Evolutionary conservation across 345 rosid genomes (phyloP), one percentile per base, ranked within the genome.

Genomic region (Aegle marmelos): DNA sequence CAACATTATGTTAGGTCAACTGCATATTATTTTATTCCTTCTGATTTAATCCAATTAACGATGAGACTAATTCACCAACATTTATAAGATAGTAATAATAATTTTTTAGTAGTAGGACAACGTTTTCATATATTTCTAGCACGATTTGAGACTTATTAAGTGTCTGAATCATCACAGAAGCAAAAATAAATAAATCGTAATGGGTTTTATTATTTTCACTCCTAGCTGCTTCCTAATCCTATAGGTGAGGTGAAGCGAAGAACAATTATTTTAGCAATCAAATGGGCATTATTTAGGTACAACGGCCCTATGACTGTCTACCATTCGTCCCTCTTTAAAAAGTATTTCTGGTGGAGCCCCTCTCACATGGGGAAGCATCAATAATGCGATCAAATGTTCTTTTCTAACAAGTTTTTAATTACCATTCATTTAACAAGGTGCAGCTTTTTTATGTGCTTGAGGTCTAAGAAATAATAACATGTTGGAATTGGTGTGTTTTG

Each of bases 281-380:
- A 71, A 41, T 14, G 79, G 65, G 63, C 50, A 57, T 80, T 82
- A 48, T 80, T 82, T 83, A 84, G 89, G 89, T 84, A 74, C 83
- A 84, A 70, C 76, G 78, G 80, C 84, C 73, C 7, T 16, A 73
- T 82, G 84, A 84, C 86, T 33, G 25, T 70, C 79, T 60, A 80
- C 86, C 84, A 65, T 41, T 74, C 31, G 8, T 4, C 39, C 21
- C 60, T 25, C n/a, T 57, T n/a, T 56, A 28, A 48, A 68, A 21
- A 21, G 25, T 16, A 22, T 70, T 30, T 9, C 28, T 54, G 39
- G 80, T 75, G 84, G 84, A 72, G 79, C 79, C 84, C 84, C 75
- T 68, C 41, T 79, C 81, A 76, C 87, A 84, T 84, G 87, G 86
- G 58, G 25, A 17, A 77, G 33, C 25, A 10, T 67, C 68, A 30